Percentiles rank a stretch among this genome's conserved stretches.
These are phyloP conservation scores for Nicotiana rustica DNA, from an alignment of 305 asterid genomes.

Conservation along the genomic window DNA sequence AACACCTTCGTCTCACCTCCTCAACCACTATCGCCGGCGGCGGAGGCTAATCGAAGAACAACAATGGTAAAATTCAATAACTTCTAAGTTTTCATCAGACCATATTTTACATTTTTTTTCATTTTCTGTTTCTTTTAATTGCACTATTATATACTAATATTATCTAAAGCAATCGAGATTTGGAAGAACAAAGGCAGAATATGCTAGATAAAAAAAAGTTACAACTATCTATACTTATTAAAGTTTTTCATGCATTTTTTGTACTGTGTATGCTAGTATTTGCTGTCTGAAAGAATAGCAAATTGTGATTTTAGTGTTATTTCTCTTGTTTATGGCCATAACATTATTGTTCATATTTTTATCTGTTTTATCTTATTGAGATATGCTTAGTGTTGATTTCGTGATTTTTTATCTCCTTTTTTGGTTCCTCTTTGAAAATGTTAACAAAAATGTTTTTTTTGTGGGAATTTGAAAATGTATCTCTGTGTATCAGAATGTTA, in stretches of 20 bases:
- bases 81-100: background rate
- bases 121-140: background rate
- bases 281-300: background rate
- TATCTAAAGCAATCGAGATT: too few species aligned
- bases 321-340: background rate
- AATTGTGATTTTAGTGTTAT: background rate
- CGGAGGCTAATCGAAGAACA: slow-evolving; percentile 33
- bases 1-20: background rate
- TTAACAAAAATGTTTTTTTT: background rate
- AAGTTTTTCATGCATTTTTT: background rate
- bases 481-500: background rate
- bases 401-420: background rate
- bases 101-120: background rate
- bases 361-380: background rate
- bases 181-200: too few species aligned
- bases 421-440: background rate
- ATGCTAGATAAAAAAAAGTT: background rate
- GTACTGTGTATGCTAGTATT: background rate
- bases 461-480: background rate
- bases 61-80: slow-evolving; percentile 47
- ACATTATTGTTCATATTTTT: background rate
- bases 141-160: background rate
- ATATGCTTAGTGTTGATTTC: background rate
- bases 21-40: slow-evolving; percentile 26
- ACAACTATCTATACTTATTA: background rate